Base-by-base conservation (phyloP, 345 rosid species). In the Carallia pectinifolia region DNA sequence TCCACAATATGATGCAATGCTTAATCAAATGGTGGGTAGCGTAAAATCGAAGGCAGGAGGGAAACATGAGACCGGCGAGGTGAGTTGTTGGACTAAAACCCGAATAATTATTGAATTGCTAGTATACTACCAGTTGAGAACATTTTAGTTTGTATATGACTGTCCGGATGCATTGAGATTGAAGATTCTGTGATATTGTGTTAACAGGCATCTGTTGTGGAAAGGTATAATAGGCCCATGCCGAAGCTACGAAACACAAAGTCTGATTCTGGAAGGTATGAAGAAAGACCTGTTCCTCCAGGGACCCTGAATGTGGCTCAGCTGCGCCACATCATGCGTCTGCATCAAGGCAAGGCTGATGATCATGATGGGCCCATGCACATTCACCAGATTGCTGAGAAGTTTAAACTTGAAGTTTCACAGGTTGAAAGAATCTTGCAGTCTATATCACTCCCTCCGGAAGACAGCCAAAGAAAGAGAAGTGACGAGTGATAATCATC, bases 51-150 rank as follows among this genome's bases (percentile, higher is more conserved):
- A 85, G 79, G 86, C 94, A 16, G 99, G 96, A 67, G 97, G 98
- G 40, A 85, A 84, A 79, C 88, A 71, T 40, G 93, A 90, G 86
- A 95, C 85, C 85, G 97, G 96, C 27, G 98, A 92, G 92, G 99
- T 92, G 58, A 82, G 92, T 71, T 64, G 36, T 52, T 68, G 55
- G 6, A 38, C 19, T 7, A 12, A 56, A 1, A 44, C 50, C 50
- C 10, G 12, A 44, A 44, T 13, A 10, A 13, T 10, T 44, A 44
- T 4, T 44, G 17, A 44, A 44, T 44, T 44, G 50, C 50, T 12
- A 4, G 16, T 15, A 44, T 12, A 13, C 50, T 12, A 10, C 50
- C 50, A 2, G 50, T 44, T 12, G 50, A 44, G 50, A 44, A 44
- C 50, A 44, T 44, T 15, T 44, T 4, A 44, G 50, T 44, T 44